phyloP scores from a whole-genome alignment of 2,329 filamentous ascomycete genomes.

The Colletotrichum sp. region DNA sequence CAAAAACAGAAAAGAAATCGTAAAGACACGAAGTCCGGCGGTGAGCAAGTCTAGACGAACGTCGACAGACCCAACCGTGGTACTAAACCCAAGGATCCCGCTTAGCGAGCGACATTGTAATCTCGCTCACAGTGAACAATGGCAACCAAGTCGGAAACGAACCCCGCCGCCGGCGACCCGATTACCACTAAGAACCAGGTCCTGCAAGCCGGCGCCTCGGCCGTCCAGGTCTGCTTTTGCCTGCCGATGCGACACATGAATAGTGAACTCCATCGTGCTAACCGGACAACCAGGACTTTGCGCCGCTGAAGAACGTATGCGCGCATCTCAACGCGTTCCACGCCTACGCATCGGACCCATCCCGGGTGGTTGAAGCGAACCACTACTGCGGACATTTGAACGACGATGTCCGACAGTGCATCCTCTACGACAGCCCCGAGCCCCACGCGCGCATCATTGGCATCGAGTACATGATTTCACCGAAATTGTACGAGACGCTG shows the following conservation, averaged over 20 bases:
- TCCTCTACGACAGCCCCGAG: constrained; percentile 78
- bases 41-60: background rate
- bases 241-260: background rate
- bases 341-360: constrained; percentile 76
- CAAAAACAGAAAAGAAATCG: background rate
- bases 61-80: background rate
- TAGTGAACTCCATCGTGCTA: background rate
- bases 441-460: constrained; percentile 77
- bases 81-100: background rate
- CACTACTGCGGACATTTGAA: constrained; percentile 85
- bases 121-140: background rate
- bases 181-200: constrained; percentile 60
- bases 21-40: background rate
- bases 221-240: constrained; percentile 54
- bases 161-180: constrained; percentile 46
- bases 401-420: constrained; percentile 79
- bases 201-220: constrained; percentile 65
- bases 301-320: constrained; percentile 76
- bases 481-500: constrained; percentile 70
- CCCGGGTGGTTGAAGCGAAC: constrained; percentile 75
- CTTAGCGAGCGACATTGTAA: background rate
- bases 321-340: constrained; percentile 90
- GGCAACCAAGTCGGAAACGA: constrained; percentile 14
- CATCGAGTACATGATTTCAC: constrained; percentile 86
- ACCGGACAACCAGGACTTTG: constrained; percentile 58